phyloP scores from a whole-genome alignment of 176 grass and related monocot species.

The Carex myosuroides region DNA sequence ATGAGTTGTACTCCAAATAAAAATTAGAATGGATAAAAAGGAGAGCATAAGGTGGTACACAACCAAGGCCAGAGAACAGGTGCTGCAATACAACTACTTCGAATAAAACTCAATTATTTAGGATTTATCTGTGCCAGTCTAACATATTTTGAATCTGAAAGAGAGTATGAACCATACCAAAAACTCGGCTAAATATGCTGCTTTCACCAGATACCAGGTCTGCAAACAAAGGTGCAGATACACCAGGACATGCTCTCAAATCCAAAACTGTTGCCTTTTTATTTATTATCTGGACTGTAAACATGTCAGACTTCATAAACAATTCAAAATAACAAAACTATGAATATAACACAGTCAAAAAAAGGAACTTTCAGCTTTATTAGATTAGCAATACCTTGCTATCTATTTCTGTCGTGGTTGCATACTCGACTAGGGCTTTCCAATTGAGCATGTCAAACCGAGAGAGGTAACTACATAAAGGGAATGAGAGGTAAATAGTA shows the following conservation, averaged over 20 bases:
- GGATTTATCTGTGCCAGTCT: neutral
- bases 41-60: neutral
- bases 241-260: constrained; percentile 51
- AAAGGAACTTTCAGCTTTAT: constrained; percentile 22
- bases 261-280: constrained; percentile 56
- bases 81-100: neutral
- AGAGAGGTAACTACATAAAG: constrained; percentile 57
- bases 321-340: constrained; percentile 12
- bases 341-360: neutral
- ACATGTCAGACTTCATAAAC: constrained; percentile 76
- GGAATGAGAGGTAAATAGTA: neutral
- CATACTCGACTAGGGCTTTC: constrained; percentile 75
- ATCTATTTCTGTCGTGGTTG: constrained; percentile 38
- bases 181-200: constrained; percentile 67
- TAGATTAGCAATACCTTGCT: constrained; percentile 62
- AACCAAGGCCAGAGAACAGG: constrained; percentile 6
- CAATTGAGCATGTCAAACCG: constrained; percentile 77
- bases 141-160: neutral
- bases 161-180: constrained; percentile 52
- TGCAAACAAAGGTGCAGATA: constrained; percentile 46
- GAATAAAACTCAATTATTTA: neutral
- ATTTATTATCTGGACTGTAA: constrained; percentile 99
- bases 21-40: constrained; percentile 1
- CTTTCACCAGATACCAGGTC: constrained; percentile 62
- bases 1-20: constrained; percentile 3